Base-by-base conservation (phyloP, 2,329 filamentous ascomycete genomes). In the Trichocomaceae sp. region DNA sequence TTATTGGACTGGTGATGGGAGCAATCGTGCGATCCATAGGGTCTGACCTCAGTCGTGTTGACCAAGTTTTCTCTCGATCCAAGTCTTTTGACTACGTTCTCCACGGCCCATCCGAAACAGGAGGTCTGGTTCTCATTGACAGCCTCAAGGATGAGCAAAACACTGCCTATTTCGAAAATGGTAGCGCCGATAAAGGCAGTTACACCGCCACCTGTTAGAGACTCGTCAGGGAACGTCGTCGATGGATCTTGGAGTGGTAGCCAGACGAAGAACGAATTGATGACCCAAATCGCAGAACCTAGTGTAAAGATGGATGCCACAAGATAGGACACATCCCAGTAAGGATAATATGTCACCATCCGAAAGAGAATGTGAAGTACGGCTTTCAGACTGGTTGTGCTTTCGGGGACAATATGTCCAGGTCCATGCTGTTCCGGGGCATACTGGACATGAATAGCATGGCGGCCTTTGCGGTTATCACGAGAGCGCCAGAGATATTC, bases 71-170 rank as follows among this genome's bases (percentile, higher is more conserved):
- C 56, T 20, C 63, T 63, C 17, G 52, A 45, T 17, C 59, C 58
- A 13, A 62, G 62, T 47, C 66, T 65, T 41, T 72, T 72, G 2
- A 80, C 41, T 0, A 74, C 74, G 20, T 75, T 74, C 59, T 85
- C 79, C 1, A 87, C 61, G 0, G 84, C 84, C 83, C 83, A 88
- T 3, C 85, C 84, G 64, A 87, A 87, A 65, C 84, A 88, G 12
- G 79, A 82, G 0, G 78, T 72, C 12, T 79, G 73, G 61, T 86
- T 82, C 62, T 83, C 82, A 64, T 88, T 88, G n/a, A 86, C 75
- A 3, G 84, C 84, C 66, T 88, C 85, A 1, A 86, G 70, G 67
- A 87, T 74, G 23, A 87, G 72, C 1, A 87, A 67, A 1, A 87
- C 63, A 35, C 81, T 83, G 0, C 84, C 84, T 3, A 84, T 52